A percentile compares a stretch with the other conserved stretches of the same genome.
These are phyloP conservation scores for Trichoderma sp. DNA, from an alignment of 2,329 filamentous ascomycete species.

Conservation along the genomic window DNA sequence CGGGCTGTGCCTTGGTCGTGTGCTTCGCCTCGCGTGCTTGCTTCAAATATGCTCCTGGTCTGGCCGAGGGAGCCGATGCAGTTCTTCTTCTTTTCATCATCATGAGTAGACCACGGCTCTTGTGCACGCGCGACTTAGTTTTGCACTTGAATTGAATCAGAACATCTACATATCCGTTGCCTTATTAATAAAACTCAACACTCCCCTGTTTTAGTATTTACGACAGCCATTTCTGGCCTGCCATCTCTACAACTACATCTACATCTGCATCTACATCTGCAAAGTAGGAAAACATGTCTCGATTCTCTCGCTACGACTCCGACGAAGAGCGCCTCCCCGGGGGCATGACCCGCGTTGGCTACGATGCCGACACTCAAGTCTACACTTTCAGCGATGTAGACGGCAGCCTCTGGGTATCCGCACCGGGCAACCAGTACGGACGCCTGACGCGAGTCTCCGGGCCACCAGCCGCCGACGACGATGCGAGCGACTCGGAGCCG, in stretches of 20 bases:
- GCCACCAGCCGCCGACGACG: slow-evolving; percentile 26
- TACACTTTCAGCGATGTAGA: slow-evolving; percentile 51
- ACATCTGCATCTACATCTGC: not conserved
- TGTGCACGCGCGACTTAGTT: not conserved
- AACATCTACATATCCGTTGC: not conserved
- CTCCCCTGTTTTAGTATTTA: not conserved
- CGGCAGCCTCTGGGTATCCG: slow-evolving; percentile 50
- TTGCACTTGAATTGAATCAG: not conserved
- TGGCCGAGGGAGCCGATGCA: not conserved
- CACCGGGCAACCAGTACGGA: slow-evolving; percentile 50
- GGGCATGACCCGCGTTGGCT: slow-evolving; percentile 53
- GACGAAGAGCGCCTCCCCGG: slow-evolving; percentile 53
- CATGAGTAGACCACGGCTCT: not conserved
- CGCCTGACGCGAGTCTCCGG: slow-evolving; percentile 40
- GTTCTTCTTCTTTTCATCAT: not conserved
- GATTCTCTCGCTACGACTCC: slow-evolving; percentile 42
- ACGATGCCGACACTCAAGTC: slow-evolving; percentile 53
- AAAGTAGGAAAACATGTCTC: slow-evolving; percentile 35
- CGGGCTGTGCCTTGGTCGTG: not conserved
- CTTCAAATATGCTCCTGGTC: not conserved
- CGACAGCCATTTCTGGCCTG: not conserved
- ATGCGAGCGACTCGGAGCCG: slow-evolving; percentile 31
- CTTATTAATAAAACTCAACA: not conserved
- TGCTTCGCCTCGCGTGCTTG: slow-evolving; percentile 8
- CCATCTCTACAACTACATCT: not conserved